Evolutionary conservation across 768 basidiomycete species (phyloP), one percentile per base, ranked within the genome.

Genomic region (Gloeopeniophorella convolvens): DNA sequence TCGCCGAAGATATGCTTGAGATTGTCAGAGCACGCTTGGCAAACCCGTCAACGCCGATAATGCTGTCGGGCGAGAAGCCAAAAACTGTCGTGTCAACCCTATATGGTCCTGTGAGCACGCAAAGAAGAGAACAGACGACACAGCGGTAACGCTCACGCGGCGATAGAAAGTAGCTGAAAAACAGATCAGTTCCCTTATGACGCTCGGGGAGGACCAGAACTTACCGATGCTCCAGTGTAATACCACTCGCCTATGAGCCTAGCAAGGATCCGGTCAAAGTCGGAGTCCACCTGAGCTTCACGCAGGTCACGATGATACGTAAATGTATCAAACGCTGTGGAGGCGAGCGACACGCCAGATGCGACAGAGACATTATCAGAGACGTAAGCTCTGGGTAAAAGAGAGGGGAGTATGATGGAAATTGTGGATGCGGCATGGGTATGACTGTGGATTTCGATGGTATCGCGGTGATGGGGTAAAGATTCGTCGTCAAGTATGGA

Each of bases 161-260:
- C 72, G 13, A 85, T 60, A 1, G 79, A 80, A 8, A 81, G 72
- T 2, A 85, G 71, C 80, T 83, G n/a, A 5, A 15, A 33, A 6
- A 48, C 13, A 34, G 23, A 36, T 31, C 21, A 15, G 42, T n/a
- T n/a, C 32, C n/a, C 35, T 15, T 28, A 42, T 18, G 20, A n/a
- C 44, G 37, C 31, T 11, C 30, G 27, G 15, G 10, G 13, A 47
- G 1, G 24, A 2, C 3, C 44, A 44, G 2, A 31, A 12, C 78
- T 56, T 52, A 84, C 78, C 60, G 80, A 67, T 30, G 75, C 80
- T n/a, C 80, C 83, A 13, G 78, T 68, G 37, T 76, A 80, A 5
- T 74, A 76, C 85, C 85, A 87, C 56, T 87, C 85, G 23, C 67
- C 66, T 53, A 76, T 68, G 20, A 85, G 57, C 33, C 77, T 64